phyloP scores from a whole-genome alignment of 2,329 filamentous ascomycete species.

The Cercospora berteroae region DNA sequence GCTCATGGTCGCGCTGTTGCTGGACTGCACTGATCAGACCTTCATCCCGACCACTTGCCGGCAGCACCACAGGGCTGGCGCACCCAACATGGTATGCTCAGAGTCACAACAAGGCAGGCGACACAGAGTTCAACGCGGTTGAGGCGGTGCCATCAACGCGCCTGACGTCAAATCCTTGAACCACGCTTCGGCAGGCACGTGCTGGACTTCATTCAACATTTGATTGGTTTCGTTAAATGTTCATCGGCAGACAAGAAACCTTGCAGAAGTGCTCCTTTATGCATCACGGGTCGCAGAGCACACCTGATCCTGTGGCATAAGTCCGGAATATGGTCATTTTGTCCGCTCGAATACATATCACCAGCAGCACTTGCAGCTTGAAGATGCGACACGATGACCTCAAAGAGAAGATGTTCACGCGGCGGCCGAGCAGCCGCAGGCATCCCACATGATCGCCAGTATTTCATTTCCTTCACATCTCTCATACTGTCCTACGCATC shows the following conservation, averaged over 20 bases:
- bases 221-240: constrained; percentile 1
- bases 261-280: not conserved
- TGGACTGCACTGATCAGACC: not conserved
- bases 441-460: not conserved
- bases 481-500: not conserved
- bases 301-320: not conserved
- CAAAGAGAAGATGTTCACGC: not conserved
- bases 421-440: not conserved
- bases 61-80: not conserved
- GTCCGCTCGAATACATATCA: too few relatives aligned
- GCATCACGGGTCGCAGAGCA: not conserved
- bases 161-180: not conserved
- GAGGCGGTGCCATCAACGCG: not conserved
- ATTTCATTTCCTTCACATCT: not conserved
- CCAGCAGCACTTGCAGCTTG: not conserved
- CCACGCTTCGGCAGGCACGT: not conserved
- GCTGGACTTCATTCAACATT: not conserved
- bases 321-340: not conserved
- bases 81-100: not conserved
- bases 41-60: not conserved
- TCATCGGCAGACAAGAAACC: not conserved
- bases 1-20: constrained; percentile 21
- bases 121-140: not conserved
- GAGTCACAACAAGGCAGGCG: not conserved
- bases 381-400: not conserved